Evolutionary conservation across 2,329 filamentous ascomycete species (phyloP), one percentile per base, ranked within the genome.

Genomic region (Macroventuria anomochaeta): DNA sequence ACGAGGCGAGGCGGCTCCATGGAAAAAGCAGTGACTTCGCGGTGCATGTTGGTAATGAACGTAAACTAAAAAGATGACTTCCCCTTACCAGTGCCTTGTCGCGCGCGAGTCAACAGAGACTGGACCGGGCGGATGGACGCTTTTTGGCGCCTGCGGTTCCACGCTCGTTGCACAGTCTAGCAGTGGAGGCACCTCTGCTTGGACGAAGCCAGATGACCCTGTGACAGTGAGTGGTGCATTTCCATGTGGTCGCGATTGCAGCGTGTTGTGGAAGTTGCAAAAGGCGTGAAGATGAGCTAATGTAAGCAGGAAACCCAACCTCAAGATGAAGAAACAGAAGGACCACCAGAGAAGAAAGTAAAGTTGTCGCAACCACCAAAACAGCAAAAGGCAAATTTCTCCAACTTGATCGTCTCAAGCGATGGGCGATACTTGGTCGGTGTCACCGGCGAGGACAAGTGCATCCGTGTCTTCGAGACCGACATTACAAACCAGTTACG

Each of bases 361-460:
- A 79, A 76, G 65, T 53, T 76, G 25, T 69, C 72, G 25, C 38
- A 48, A 39, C 62, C 62, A 28, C 60, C 66, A 31, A 46, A 60
- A 53, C 68, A 70, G 21, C 63, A 68, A 23, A 73, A 79, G 55
- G 83, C 88, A 5, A 86, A 88, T 65, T 83, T 97, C 48, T 88
- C 87, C 53, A 84, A 88, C 58, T 71, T 97, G 59, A 79, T 83
- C 18, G 76, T 83, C 23, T 88, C 91, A 0, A 73, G 79, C 12
- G 81, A 89, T 61, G 85, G 87, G 12, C 80, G 83, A 34, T 80
- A 96, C 75, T 73, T 96, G 17, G 79, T 96, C 34, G 89, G 86
- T 18, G 85, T 96, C 25, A 96, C 92, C 7, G 88, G 85, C n/a
- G 91, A 96, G 67, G 95, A 97, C 79, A 99, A 99, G 78, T 86